A percentile compares a stretch with the other conserved stretches of the same genome.
Conservation (phyloP, 768 basidiomycete species). For the Russula sp. region DNA sequence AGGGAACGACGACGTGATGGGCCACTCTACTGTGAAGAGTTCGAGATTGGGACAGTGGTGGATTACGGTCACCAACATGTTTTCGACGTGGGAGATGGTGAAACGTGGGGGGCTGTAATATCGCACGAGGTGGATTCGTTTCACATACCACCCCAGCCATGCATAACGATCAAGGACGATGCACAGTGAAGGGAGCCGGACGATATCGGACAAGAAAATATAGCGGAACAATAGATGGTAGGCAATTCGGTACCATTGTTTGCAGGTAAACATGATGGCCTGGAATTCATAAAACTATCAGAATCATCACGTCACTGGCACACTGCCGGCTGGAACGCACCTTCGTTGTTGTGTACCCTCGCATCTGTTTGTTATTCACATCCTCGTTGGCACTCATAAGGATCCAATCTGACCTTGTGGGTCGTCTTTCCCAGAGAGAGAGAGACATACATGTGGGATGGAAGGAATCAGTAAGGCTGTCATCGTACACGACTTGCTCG, state of each 20-base stretch:
- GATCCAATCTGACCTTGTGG: slow-evolving; percentile 49
- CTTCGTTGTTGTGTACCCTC: slow-evolving; percentile 66
- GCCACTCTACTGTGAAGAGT: slow-evolving; percentile 67
- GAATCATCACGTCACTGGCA: slow-evolving; percentile 16
- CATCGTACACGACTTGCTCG: slow-evolving; percentile 66
- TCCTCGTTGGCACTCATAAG: slow-evolving; percentile 61
- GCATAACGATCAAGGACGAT: slow-evolving; percentile 50
- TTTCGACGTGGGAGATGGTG: slow-evolving; percentile 50
- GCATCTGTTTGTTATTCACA: slow-evolving; percentile 53
- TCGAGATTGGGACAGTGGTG: slow-evolving; percentile 69
- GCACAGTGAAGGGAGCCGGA: slow-evolving; percentile 52
- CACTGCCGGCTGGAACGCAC: slow-evolving; percentile 39
- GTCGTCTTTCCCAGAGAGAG: slow-evolving; percentile 59
- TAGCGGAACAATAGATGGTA: slow-evolving; percentile 66
- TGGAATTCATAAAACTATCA: slow-evolving; percentile 33
- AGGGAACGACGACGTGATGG: slow-evolving; percentile 57
- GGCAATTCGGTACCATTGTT: slow-evolving; percentile 57
- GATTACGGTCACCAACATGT: slow-evolving; percentile 56
- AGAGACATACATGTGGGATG: slow-evolving; percentile 61
- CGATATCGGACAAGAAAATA: slow-evolving; percentile 62
- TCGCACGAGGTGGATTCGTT: slow-evolving; percentile 65
- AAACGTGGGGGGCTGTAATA: slow-evolving; percentile 44
- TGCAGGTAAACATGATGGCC: slow-evolving; percentile 69
- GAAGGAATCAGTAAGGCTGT: slow-evolving; percentile 59
- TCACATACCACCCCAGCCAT: slow-evolving; percentile 67